Percentiles rank a stretch among this genome's conserved stretches.
These are phyloP conservation scores for Favolaschia claudopus DNA, from an alignment of 768 basidiomycete genomes.

Conservation along the genomic window DNA sequence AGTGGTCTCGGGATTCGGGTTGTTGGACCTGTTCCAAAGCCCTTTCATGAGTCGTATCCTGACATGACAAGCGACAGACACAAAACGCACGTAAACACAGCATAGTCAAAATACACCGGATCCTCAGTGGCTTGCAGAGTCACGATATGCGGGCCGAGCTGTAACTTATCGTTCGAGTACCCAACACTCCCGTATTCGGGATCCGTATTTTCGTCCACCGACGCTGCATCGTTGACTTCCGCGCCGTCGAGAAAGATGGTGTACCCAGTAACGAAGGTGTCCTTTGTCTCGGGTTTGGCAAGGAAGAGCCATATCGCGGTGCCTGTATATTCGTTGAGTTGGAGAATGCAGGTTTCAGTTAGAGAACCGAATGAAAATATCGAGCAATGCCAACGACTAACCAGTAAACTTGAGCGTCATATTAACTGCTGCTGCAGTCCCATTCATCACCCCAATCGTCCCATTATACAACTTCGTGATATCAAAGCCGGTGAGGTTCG, in stretches of 20 bases:
- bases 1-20: constrained; percentile 5
- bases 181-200: constrained; percentile 16
- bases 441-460: constrained; percentile 19
- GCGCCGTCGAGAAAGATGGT: constrained; percentile 15
- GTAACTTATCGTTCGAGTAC: neutral
- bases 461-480: constrained; percentile 24
- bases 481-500: constrained; percentile 17
- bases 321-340: neutral
- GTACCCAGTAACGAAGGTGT: neutral
- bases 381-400: neutral
- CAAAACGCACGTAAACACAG: constrained; percentile 17
- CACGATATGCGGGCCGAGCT: neutral
- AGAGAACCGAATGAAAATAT: neutral
- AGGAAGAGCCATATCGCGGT: constrained; percentile 17
- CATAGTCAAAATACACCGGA: constrained; percentile 23
- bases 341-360: neutral
- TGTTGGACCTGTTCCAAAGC: constrained; percentile 8
- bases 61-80: neutral
- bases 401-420: constrained; percentile 26
- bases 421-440: neutral
- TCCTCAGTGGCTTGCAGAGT: neutral
- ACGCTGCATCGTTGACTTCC: neutral
- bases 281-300: constrained; percentile 13
- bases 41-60: neutral
- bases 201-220: neutral